A percentile compares a stretch with the other conserved stretches of the same genome.
Evolutionary conservation across 768 basidiomycete genomes (phyloP).

Genomic region (Leccinum aurantiacum): DNA sequence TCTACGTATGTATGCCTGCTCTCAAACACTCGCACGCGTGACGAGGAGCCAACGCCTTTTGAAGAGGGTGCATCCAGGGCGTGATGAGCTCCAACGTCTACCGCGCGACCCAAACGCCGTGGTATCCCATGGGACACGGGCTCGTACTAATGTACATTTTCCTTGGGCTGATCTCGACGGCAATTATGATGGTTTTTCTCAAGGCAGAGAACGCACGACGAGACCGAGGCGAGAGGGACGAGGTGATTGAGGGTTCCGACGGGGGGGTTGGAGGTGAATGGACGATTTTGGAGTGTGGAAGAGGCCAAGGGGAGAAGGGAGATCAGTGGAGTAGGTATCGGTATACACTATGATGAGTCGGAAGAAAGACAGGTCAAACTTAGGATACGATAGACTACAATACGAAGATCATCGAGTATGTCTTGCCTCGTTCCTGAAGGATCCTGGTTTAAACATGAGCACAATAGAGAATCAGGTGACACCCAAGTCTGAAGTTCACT

Average conservation of each 20-base stretch:
- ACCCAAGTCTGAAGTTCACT: too few species aligned
- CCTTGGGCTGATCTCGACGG: slow-evolving; percentile 53
- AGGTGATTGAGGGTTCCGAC: slow-evolving; percentile 49
- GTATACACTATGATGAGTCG: too few species aligned
- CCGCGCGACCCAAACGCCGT: slow-evolving; percentile 61
- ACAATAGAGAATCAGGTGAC: too few species aligned
- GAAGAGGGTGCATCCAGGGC: slow-evolving; percentile 72
- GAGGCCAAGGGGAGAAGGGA: slow-evolving; percentile 71
- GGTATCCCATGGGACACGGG: slow-evolving; percentile 62
- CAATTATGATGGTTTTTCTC: slow-evolving; percentile 42
- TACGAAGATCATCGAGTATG: too few species aligned
- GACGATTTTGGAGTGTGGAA: slow-evolving; percentile 53
- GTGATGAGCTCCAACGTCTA: slow-evolving; percentile 81
- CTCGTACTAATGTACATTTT: slow-evolving; percentile 45
- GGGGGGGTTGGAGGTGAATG: slow-evolving; percentile 48
- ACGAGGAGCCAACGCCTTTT: not conserved
- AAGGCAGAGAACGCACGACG: slow-evolving; percentile 62
- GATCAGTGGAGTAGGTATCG: slow-evolving; percentile 63
- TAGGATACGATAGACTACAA: too few species aligned
- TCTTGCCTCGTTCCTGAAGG: too few species aligned
- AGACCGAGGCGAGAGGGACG: slow-evolving; percentile 66
- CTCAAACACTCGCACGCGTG: not conserved
- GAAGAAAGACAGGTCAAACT: too few species aligned
- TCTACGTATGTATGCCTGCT: slow-evolving; percentile 41
- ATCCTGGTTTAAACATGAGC: too few species aligned